These are phyloP conservation scores for Linanthus parryae DNA, from an alignment of 148 eudicot genomes.

Conservation along the genomic window DNA sequence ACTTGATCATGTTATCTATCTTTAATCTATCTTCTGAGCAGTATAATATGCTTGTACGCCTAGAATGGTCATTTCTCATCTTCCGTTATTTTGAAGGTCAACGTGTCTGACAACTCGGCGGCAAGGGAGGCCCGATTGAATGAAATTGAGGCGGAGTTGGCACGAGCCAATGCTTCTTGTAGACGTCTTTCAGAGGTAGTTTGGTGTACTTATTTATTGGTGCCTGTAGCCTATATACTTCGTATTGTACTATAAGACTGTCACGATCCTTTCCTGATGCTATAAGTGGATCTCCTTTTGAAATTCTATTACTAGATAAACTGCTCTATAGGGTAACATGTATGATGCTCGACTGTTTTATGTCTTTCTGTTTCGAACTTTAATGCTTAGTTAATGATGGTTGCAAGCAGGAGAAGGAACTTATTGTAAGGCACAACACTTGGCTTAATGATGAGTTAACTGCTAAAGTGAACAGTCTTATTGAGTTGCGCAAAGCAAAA, in stretches of 20 bases:
- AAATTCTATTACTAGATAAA: no score
- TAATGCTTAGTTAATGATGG: neutral
- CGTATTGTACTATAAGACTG: no score
- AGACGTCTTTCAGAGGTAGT: conserved; percentile 50
- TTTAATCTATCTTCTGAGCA: neutral
- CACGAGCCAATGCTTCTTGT: conserved; percentile 49
- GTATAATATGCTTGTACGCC: neutral
- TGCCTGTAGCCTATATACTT: no score
- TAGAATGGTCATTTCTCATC: neutral
- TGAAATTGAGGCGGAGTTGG: conserved; percentile 68
- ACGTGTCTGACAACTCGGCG: conserved; percentile 65
- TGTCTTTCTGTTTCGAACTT: neutral
- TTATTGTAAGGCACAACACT: conserved; percentile 77
- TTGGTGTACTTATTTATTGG: no score
- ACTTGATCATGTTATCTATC: no score
- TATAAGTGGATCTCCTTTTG: no score
- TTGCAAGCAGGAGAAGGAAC: conserved; percentile 72
- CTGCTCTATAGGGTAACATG: no score
- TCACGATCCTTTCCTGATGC: no score
- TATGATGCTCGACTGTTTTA: neutral
- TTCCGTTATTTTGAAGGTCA: conserved; percentile 27
- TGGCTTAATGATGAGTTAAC: conserved; percentile 92
- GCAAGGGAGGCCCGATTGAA: conserved; percentile 59
- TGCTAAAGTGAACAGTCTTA: conserved; percentile 48
- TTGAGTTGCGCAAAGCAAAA: conserved; percentile 52